Evolutionary conservation across 1,139 yeast species (phyloP), one percentile per base, ranked within the genome.

Genomic region (Taiozyma onychis): DNA sequence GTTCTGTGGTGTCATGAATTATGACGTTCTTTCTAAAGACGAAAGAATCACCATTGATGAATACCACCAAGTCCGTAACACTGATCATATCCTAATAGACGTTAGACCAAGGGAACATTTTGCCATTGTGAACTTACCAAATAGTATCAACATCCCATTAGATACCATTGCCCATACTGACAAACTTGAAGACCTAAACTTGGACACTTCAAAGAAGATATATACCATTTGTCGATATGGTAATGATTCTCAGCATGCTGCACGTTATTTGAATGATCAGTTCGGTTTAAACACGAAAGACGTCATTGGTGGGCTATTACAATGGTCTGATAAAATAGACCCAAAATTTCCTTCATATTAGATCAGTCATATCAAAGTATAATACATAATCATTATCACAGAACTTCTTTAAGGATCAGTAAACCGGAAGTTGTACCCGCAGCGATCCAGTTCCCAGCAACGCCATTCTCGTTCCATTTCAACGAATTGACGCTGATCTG

Each of bases 211-310:
- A 13, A 55, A 58, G 18, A 58, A 59, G 0, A 58, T 75, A 1
- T 75, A 65, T 54, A 83, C 87, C 0, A 73, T 91, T 16, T 93
- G 99, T 66, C 76, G 98, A 41, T 83, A 75, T 63, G 99, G 99
- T 6, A 90, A 89, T 65, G 98, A 93, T 65, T 91, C 98, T 0
- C 93, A 88, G 61, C 67, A 81, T 21, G 96, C 96, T 0, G 82
- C 88, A 0, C 68, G 73, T 53, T 69, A 75, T 45, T 66, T 93
- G 46, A 70, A 74, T 46, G 80, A 77, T 14, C 68, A 73, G 5
- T 69, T 78, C 50, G 81, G 81, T 0, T 68, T 76, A 26, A 51
- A 63, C 0, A 69, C 80, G 16, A 74, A 71, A 51, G 97, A 93
- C 64, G 73, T 93, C 6, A 71, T 66, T 14, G 98, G 98, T 2